Percentiles rank a stretch among this genome's conserved stretches.
Conservation (phyloP, 2,329 filamentous ascomycete species). For the Whalleya microplaca region DNA sequence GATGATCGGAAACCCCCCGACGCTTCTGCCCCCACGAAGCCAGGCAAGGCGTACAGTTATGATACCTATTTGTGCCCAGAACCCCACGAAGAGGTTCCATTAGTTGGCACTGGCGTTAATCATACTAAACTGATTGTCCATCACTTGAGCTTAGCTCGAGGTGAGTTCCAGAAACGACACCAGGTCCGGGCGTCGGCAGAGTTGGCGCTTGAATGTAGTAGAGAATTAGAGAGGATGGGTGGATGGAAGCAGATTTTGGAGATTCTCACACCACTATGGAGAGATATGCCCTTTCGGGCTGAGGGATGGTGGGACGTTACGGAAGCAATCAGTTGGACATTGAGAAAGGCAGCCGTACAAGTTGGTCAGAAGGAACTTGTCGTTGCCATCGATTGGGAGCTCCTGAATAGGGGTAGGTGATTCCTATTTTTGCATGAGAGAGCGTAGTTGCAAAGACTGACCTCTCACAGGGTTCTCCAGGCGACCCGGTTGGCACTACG, state of each 20-base stretch:
- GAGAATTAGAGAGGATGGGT: slow-evolving; percentile 54
- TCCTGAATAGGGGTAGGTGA: slow-evolving; percentile 60
- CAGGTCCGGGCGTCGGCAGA: slow-evolving; percentile 60
- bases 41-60: slow-evolving; percentile 59
- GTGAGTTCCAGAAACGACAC: slow-evolving; percentile 57
- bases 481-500: slow-evolving; percentile 62
- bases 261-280: slow-evolving; percentile 61
- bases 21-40: slow-evolving; percentile 48
- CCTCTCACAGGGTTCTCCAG: slow-evolving; percentile 53
- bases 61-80: slow-evolving; percentile 70
- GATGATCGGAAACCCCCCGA: slow-evolving; percentile 60
- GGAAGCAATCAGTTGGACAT: slow-evolving; percentile 64
- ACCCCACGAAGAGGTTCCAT: slow-evolving; percentile 62
- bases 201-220: slow-evolving; percentile 59
- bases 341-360: slow-evolving; percentile 59
- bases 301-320: slow-evolving; percentile 64
- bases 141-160: slow-evolving; percentile 52
- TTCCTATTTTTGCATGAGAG: background rate
- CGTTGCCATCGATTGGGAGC: slow-evolving; percentile 67
- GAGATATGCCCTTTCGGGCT: slow-evolving; percentile 56
- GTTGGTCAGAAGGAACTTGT: slow-evolving; percentile 58
- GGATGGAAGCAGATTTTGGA: slow-evolving; percentile 59
- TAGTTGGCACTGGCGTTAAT: slow-evolving; percentile 54
- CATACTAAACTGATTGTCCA: slow-evolving; percentile 61
- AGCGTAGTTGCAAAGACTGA: slow-evolving; percentile 22